These are phyloP conservation scores for Ustulina deusta DNA, from an alignment of 2,329 filamentous ascomycete genomes.

Conservation along the genomic window DNA sequence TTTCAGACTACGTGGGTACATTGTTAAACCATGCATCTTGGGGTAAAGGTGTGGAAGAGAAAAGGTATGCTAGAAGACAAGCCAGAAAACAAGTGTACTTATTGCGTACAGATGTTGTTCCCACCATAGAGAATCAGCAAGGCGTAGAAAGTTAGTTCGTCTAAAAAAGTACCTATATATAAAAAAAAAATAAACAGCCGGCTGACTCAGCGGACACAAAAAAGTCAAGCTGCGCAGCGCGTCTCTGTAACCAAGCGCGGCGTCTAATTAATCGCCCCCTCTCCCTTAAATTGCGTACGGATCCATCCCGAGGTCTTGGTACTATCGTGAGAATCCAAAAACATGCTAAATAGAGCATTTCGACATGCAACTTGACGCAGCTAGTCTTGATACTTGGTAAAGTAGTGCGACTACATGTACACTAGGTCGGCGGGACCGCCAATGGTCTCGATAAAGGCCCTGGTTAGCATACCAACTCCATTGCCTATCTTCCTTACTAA, in stretches of 20 bases:
- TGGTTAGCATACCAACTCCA: background rate
- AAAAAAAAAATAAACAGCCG: background rate
- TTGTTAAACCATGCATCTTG: background rate
- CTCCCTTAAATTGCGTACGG: background rate
- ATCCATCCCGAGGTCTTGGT: background rate
- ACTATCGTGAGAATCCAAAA: conserved; percentile 21
- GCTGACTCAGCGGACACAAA: conserved; percentile 24
- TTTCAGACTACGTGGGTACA: background rate
- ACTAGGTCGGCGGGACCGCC: background rate
- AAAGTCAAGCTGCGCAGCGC: background rate
- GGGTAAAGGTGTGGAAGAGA: background rate
- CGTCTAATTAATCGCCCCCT: conserved; percentile 39
- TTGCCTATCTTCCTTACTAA: conserved; percentile 20
- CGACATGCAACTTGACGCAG: background rate
- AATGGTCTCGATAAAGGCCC: background rate
- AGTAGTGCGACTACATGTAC: background rate
- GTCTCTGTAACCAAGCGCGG: conserved; percentile 39
- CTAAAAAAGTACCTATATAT: background rate
- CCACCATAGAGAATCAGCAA: background rate
- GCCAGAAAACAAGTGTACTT: background rate
- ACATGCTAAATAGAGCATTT: conserved; percentile 10
- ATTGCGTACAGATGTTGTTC: background rate
- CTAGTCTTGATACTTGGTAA: background rate
- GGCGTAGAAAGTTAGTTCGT: background rate
- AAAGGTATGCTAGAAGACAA: background rate